These are phyloP conservation scores for Paramecium bursaria DNA, from an alignment of 73 alveolate genomes.

Conservation along the genomic window DNA sequence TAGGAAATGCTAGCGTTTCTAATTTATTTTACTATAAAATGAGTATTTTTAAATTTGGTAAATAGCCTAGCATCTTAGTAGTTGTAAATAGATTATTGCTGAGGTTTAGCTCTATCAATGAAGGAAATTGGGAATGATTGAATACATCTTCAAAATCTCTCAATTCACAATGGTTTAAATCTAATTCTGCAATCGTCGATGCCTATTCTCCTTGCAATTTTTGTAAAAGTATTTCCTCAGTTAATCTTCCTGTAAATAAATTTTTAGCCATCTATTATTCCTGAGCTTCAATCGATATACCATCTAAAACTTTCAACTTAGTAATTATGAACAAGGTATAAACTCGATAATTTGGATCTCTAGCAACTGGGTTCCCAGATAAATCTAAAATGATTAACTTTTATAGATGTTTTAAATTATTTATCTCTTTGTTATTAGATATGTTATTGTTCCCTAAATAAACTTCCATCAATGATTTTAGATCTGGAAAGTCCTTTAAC, in stretches of 20 bases:
- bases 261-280: conserved; percentile 84
- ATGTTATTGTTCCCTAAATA: conserved; percentile 95
- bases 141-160: conserved; percentile 87
- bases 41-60: conserved; percentile 80
- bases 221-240: conserved; percentile 87
- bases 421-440: conserved; percentile 76
- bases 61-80: conserved; percentile 80
- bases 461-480: conserved; percentile 89
- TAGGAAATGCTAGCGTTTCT: conserved; percentile 77
- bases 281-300: conserved; percentile 77
- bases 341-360: conserved; percentile 79
- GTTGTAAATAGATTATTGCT: conserved; percentile 73
- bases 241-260: conserved; percentile 84
- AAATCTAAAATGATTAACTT: conserved; percentile 85
- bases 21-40: conserved; percentile 73
- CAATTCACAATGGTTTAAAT: conserved; percentile 77
- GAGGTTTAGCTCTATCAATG: conserved; percentile 80
- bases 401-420: conserved; percentile 73
- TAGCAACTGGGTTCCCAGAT: conserved; percentile 81
- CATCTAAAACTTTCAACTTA: conserved; percentile 88
- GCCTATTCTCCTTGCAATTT: conserved; percentile 73
- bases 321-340: conserved; percentile 80
- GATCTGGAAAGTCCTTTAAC: conserved; percentile 86
- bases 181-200: conserved; percentile 78
- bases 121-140: conserved; percentile 76